phyloP scores from a whole-genome alignment of 2,329 filamentous ascomycete species.

The Ophiostoma populinum region DNA sequence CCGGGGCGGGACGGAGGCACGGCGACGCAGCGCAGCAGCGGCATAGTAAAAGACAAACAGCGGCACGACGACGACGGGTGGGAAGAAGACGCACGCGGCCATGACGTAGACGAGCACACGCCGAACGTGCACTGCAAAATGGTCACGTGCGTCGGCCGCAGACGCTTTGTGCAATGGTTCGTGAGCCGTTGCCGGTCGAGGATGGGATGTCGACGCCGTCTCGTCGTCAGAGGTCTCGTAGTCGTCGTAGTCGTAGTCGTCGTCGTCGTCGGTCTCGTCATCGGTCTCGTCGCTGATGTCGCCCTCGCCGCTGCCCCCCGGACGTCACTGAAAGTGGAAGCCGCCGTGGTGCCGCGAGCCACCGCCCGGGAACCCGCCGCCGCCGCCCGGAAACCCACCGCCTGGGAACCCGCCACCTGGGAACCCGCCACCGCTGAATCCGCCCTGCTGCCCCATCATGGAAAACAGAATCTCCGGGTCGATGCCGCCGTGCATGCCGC shows the following conservation, averaged over 20 bases:
- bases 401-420: conserved; percentile 27
- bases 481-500: conserved; percentile 48
- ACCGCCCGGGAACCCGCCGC: conserved; percentile 29
- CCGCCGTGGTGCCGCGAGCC: conserved; percentile 24
- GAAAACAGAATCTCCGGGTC: conserved; percentile 66
- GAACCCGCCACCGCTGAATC: conserved; percentile 27
- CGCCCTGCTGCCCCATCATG: conserved; percentile 56
- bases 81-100: conserved; percentile 30
- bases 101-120: conserved; percentile 24
- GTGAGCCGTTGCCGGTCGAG: too few relatives aligned
- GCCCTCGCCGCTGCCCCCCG: too few relatives aligned
- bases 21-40: too few relatives aligned
- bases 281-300: conserved; percentile 14
- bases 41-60: too few relatives aligned
- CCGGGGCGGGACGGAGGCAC: too few relatives aligned
- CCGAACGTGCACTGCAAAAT: conserved; percentile 21
- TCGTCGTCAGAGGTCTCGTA: not conserved
- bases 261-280: conserved; percentile 18
- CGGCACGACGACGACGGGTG: conserved; percentile 21
- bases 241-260: conserved; percentile 15
- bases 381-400: conserved; percentile 22
- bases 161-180: too few relatives aligned
- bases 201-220: too few relatives aligned
- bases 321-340: conserved; percentile 14
- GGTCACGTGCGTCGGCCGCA: conserved; percentile 3